Conservation (phyloP, 108 stramenopile species). For the Pseudonitzschia multiseries region DNA sequence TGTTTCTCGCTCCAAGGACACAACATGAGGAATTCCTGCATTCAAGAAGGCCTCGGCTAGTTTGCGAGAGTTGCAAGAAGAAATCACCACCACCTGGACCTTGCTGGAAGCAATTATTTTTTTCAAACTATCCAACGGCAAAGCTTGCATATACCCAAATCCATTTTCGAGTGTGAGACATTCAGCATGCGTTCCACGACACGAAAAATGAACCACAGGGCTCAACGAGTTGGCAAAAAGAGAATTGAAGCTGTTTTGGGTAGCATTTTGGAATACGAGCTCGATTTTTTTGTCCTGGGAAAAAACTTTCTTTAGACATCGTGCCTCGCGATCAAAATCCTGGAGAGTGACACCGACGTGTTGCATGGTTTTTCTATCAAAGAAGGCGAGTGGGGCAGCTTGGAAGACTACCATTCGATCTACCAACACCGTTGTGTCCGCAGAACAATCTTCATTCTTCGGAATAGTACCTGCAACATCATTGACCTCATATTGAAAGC, state of each 20-base stretch:
- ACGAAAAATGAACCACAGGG: constrained; percentile 52
- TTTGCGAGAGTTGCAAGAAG: constrained; percentile 63
- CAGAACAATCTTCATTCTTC: background rate
- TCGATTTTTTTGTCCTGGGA: constrained; percentile 43
- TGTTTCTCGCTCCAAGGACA: background rate
- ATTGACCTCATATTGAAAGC: background rate
- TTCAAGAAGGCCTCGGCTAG: constrained; percentile 71
- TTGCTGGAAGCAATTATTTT: background rate
- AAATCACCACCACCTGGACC: constrained; percentile 75
- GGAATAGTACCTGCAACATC: constrained; percentile 14
- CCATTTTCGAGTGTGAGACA: constrained; percentile 69
- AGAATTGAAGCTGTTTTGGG: constrained; percentile 44
- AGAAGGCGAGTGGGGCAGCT: constrained; percentile 41
- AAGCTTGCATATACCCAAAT: constrained; percentile 54
- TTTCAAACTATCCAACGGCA: constrained; percentile 35
- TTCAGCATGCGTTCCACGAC: constrained; percentile 51
- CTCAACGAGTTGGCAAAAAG: constrained; percentile 33
- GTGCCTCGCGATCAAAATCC: constrained; percentile 30
- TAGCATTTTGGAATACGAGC: constrained; percentile 38
- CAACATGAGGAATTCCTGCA: constrained; percentile 84
- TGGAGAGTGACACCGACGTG: constrained; percentile 28
- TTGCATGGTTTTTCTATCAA: constrained; percentile 26
- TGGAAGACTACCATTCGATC: constrained; percentile 35
- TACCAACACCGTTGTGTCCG: background rate
- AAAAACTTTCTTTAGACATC: background rate